These are phyloP conservation scores for Leishmania amazonensis DNA, from an alignment of 208 protist genomes.

Conservation along the genomic window DNA sequence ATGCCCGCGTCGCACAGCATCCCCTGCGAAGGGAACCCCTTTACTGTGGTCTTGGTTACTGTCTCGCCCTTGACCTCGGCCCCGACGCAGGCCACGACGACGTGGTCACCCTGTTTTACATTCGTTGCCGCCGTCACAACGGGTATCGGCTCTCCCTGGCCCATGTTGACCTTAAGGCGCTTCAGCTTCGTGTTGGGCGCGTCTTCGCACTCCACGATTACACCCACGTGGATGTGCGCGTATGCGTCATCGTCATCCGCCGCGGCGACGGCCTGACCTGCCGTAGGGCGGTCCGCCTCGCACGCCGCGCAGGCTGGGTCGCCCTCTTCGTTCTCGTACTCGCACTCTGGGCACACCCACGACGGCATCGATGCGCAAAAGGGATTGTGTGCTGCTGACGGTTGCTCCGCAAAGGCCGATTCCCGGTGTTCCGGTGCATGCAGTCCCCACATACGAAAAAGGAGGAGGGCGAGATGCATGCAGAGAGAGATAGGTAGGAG, in stretches of 20 bases:
- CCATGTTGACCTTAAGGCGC: slow-evolving; percentile 70
- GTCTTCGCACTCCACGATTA: slow-evolving; percentile 54
- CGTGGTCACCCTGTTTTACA: slow-evolving; percentile 48
- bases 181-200: slow-evolving; percentile 67
- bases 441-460: background rate
- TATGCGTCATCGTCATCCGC: slow-evolving; percentile 53
- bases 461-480: background rate
- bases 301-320: slow-evolving; percentile 52
- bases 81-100: slow-evolving; percentile 74
- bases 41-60: slow-evolving; percentile 69
- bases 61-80: slow-evolving; percentile 54
- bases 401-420: background rate
- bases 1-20: slow-evolving; percentile 85
- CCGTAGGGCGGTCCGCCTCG: slow-evolving; percentile 47
- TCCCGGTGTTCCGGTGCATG: background rate
- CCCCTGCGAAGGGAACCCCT: slow-evolving; percentile 66
- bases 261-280: slow-evolving; percentile 7
- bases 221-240: slow-evolving; percentile 55
- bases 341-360: slow-evolving; percentile 60
- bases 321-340: slow-evolving; percentile 60
- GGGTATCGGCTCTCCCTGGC: slow-evolving; percentile 38
- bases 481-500: background rate
- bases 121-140: slow-evolving; percentile 84
- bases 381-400: background rate
- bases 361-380: slow-evolving; percentile 17